Conservation (phyloP, 2,329 filamentous ascomycete species). For the Phoma sp. region DNA sequence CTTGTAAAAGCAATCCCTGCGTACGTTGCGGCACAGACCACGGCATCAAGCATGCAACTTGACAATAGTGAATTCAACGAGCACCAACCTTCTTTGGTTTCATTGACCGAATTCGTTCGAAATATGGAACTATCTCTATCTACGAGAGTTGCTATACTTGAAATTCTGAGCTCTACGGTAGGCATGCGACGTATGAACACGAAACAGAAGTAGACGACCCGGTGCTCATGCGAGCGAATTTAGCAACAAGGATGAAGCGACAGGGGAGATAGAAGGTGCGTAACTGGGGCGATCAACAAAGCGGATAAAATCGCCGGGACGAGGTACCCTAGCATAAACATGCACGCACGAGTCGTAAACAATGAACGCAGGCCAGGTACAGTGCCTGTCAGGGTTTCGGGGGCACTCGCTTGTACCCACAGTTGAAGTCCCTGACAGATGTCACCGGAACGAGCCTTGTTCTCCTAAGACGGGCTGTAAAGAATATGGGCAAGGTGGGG, state of each 20-base stretch:
- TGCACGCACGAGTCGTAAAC: background rate
- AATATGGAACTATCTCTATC: background rate
- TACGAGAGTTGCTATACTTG: background rate
- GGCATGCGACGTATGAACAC: too few species aligned
- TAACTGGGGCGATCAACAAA: background rate
- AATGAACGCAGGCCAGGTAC: background rate
- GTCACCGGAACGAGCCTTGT: constrained; percentile 7
- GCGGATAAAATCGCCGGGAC: background rate
- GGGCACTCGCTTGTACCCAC: background rate
- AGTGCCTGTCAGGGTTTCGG: background rate
- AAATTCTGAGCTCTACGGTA: too few species aligned
- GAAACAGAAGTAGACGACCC: too few species aligned
- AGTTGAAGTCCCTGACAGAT: background rate
- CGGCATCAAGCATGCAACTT: background rate
- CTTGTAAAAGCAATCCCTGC: background rate
- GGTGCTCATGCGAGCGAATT: too few species aligned
- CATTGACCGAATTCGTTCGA: background rate
- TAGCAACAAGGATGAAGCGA: too few species aligned
- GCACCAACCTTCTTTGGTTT: background rate
- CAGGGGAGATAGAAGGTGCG: too few species aligned
- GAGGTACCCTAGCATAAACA: background rate
- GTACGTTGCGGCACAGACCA: background rate
- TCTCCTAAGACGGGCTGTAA: background rate
- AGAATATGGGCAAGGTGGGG: background rate
- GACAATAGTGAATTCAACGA: background rate